These are phyloP conservation scores for Oryza longistaminata DNA, from an alignment of 176 grass and related monocot species.

Conservation along the genomic window DNA sequence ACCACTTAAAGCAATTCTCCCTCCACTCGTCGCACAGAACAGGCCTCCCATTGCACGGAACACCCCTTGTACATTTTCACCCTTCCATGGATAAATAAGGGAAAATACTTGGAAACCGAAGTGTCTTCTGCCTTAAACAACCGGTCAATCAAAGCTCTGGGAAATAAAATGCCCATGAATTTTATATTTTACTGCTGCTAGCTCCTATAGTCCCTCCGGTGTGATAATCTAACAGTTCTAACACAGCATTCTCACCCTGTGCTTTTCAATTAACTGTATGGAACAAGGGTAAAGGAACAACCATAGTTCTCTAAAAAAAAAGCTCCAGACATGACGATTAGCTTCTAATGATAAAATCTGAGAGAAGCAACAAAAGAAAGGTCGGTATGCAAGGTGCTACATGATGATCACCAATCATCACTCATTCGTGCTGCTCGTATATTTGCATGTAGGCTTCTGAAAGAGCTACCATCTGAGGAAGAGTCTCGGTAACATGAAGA, in stretches of 20 bases:
- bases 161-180: background rate
- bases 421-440: constrained; percentile 90
- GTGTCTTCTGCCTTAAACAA: background rate
- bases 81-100: background rate
- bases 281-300: background rate
- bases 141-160: background rate
- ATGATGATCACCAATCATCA: background rate
- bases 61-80: too few relatives aligned
- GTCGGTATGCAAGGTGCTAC: background rate
- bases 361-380: background rate
- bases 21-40: too few relatives aligned
- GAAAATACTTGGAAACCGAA: background rate
- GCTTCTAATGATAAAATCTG: background rate
- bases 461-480: constrained; percentile 95
- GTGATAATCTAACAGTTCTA: background rate
- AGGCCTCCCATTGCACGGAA: too few relatives aligned
- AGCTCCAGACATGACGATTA: constrained; percentile 6
- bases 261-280: background rate
- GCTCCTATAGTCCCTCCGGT: background rate
- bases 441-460: constrained; percentile 98
- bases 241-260: background rate
- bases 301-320: background rate
- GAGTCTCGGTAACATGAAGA: constrained; percentile 94
- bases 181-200: background rate
- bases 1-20: too few relatives aligned